These are phyloP conservation scores for Xylariaceae sp. DNA, from an alignment of 2,329 filamentous ascomycete genomes.

Conservation along the genomic window DNA sequence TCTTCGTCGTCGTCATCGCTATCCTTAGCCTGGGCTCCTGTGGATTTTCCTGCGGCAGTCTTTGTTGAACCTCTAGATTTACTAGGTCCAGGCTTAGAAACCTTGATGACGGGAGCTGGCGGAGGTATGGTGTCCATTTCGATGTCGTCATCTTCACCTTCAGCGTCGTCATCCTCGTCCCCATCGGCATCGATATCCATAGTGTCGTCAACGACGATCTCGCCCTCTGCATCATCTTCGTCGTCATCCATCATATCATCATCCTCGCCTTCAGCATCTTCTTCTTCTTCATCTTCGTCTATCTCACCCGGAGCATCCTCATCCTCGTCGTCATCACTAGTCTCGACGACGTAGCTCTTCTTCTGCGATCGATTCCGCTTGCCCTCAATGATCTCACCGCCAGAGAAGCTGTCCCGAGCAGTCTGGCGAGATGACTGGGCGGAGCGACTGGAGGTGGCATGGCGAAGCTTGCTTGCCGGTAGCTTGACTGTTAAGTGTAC, in stretches of 20 bases:
- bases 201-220: constrained; percentile 32
- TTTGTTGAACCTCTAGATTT: constrained; percentile 31
- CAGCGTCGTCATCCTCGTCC: constrained; percentile 40
- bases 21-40: constrained; percentile 32
- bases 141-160: constrained; percentile 49
- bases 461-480: constrained; percentile 48
- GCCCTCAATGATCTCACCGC: constrained; percentile 45
- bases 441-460: constrained; percentile 41
- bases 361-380: constrained; percentile 53
- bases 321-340: constrained; percentile 41
- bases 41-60: constrained; percentile 29
- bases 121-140: constrained; percentile 41
- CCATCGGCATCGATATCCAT: constrained; percentile 45
- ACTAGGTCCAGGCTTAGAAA: constrained; percentile 42
- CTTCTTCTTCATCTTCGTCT: constrained; percentile 34
- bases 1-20: constrained; percentile 55
- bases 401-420: constrained; percentile 37
- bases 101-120: constrained; percentile 44
- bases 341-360: constrained; percentile 59
- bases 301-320: constrained; percentile 41
- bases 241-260: constrained; percentile 38
- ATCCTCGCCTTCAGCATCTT: constrained; percentile 40
- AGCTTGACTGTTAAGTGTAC: constrained; percentile 51
- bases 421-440: constrained; percentile 29
- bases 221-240: constrained; percentile 32